Base-by-base conservation (phyloP, 2,329 filamentous ascomycete species). In the Pseudodiploospora longispora region DNA sequence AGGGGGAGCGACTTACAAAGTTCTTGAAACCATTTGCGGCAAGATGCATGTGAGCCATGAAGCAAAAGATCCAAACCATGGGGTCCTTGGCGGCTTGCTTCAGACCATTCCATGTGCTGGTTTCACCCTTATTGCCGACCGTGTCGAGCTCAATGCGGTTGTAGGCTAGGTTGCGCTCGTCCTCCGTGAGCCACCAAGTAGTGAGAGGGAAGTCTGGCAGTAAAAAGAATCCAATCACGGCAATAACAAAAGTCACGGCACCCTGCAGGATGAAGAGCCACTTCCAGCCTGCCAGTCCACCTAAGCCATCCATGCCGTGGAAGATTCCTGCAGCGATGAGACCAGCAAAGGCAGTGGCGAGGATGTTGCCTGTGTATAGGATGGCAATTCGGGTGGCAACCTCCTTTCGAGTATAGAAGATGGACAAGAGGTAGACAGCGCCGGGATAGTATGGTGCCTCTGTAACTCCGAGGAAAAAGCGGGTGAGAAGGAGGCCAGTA, bases 241-340 rank as follows among this genome's bases (percentile, higher is more conserved):
- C 59, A 10, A 63, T 47, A 2, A 59, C 31, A 1, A 53, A 59
- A 1, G 61, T 64, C 0, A 54, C 70, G 1, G 69, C 66, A 6
- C 82, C 82, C 56, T 86, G 81, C 27, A 85, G 74, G 38, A 85
- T 81, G 60, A 85, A 85, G 0, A 84, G 67, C 56, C 77, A 82
- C 10, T 76, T 65, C 80, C 80, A 85, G 3, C 80, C 80, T 4
- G 69, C 63, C 3, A 82, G 61, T 1, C 80, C 81, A 6, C 60
- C 62, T 3, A 65, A 61, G 4, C 72, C 68, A 6, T 57, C 51
- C 39, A 59, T 53, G 2, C 47, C 38, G 5, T 54, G 48, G 1
- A 77, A 78, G 40, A 87, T 83, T 1, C 81, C 77, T 0, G 74
- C 75, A 0, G 74, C 72, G 31, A 81, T 74, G 3, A 80, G 59